phyloP scores from a whole-genome alignment of 305 asterid genomes.

The Fraxinus greggii region DNA sequence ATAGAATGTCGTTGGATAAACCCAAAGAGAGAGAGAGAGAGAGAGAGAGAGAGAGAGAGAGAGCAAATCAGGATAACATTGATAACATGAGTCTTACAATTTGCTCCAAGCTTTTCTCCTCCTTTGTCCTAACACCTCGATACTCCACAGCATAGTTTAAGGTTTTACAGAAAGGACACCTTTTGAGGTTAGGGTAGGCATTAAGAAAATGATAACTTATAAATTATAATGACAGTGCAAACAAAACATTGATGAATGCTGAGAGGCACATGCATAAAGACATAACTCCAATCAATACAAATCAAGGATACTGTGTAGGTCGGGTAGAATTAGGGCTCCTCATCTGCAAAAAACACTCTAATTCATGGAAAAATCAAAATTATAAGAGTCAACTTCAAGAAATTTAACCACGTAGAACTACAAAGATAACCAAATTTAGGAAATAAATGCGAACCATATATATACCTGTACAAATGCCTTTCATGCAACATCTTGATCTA shows the following conservation, averaged over 20 bases:
- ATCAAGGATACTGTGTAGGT: slow-evolving; percentile 89
- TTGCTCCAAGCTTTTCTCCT: slow-evolving; percentile 95
- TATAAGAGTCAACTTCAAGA: background rate
- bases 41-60: background rate
- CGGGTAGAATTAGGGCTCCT: slow-evolving; percentile 85
- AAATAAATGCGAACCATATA: slow-evolving; percentile 9
- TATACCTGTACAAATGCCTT: slow-evolving; percentile 97
- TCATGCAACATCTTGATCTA: slow-evolving; percentile 92
- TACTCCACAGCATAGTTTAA: slow-evolving; percentile 91
- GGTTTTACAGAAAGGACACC: slow-evolving; percentile 96
- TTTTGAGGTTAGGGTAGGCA: slow-evolving; percentile 50
- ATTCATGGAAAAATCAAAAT: slow-evolving; percentile 25
- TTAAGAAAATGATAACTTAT: slow-evolving; percentile 7
- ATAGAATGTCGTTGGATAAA: slow-evolving; percentile 18
- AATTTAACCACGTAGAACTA: background rate
- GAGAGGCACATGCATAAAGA: slow-evolving; percentile 3
- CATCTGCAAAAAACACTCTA: slow-evolving; percentile 98
- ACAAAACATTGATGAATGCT: background rate
- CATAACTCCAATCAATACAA: slow-evolving; percentile 13
- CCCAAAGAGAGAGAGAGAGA: background rate
- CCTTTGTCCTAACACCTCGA: slow-evolving; percentile 86
- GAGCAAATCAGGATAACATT: slow-evolving; percentile 13
- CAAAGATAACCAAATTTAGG: slow-evolving; percentile 2
- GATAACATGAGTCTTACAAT: slow-evolving; percentile 52
- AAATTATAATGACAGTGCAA: slow-evolving; percentile 4